Evolutionary conservation across 1,284 basidiomycete genomes (phyloP).

Genomic region (Cystobasidium pallidum): DNA sequence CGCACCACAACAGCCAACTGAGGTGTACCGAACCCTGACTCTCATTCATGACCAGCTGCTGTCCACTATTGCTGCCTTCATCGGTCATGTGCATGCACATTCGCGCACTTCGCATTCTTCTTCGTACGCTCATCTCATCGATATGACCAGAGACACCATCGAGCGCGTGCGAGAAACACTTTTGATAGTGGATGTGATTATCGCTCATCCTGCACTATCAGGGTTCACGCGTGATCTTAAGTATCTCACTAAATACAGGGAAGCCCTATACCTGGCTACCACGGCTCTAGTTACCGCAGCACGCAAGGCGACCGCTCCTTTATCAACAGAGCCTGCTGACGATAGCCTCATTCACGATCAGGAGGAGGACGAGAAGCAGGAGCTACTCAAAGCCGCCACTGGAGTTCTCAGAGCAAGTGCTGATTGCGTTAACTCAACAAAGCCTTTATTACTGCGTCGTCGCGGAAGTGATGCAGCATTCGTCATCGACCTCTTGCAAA

Average conservation of each 20-base stretch:
- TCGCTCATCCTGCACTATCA: conserved; percentile 24
- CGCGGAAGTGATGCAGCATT: conserved; percentile 34
- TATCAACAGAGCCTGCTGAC: conserved; percentile 35
- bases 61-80: conserved; percentile 93
- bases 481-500: conserved; percentile 33
- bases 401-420: conserved; percentile 80
- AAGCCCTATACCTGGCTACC: conserved; percentile 80
- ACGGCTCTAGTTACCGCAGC: conserved; percentile 86
- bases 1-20: conserved; percentile 23
- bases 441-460: conserved; percentile 60
- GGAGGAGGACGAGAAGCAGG: conserved; percentile 76
- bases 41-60: conserved; percentile 76
- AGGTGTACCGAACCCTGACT: conserved; percentile 36
- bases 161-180: conserved; percentile 88
- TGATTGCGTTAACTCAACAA: conserved; percentile 83
- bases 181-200: conserved; percentile 85
- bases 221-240: conserved; percentile 58
- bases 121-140: conserved; percentile 88
- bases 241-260: conserved; percentile 71
- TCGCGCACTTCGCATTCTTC: conserved; percentile 78
- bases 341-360: conserved; percentile 18
- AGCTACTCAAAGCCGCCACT: conserved; percentile 78
- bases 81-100: conserved; percentile 94
- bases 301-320: conserved; percentile 61
- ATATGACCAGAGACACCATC: conserved; percentile 88